A percentile compares a stretch with the other conserved stretches of the same genome.
phyloP scores from a whole-genome alignment of 2,329 filamentous ascomycete genomes.

The Penicillium sp. region DNA sequence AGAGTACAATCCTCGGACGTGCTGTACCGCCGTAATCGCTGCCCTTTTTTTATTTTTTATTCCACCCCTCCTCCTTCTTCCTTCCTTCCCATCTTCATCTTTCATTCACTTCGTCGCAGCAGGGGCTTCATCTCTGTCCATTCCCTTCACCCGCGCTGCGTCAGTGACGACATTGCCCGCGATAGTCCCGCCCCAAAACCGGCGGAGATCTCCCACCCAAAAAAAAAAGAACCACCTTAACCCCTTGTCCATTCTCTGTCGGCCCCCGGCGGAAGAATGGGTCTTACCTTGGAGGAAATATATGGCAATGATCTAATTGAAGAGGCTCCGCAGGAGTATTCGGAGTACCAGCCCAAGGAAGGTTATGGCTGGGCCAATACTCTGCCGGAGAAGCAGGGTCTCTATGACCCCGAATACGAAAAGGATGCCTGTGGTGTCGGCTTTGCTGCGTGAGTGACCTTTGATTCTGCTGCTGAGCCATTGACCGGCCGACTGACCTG shows the following conservation, averaged over 20 bases:
- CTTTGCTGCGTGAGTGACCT: slow-evolving; percentile 79
- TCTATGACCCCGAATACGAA: slow-evolving; percentile 93
- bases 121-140: slow-evolving; percentile 16
- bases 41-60: slow-evolving; percentile 11
- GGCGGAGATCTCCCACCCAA: slow-evolving; percentile 19
- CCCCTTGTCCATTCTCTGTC: slow-evolving; percentile 39
- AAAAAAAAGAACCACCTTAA: slow-evolving; percentile 5
- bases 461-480: neutral
- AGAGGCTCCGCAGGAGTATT: slow-evolving; percentile 46
- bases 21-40: slow-evolving; percentile 22
- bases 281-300: slow-evolving; percentile 49
- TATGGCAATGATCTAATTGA: slow-evolving; percentile 48
- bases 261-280: slow-evolving; percentile 50
- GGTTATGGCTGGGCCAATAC: slow-evolving; percentile 93
- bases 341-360: slow-evolving; percentile 55
- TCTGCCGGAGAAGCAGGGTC: slow-evolving; percentile 95
- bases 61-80: slow-evolving; percentile 15
- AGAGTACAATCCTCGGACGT: slow-evolving; percentile 23
- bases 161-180: slow-evolving; percentile 29
- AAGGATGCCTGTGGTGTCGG: slow-evolving; percentile 99
- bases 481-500: slow-evolving; percentile 11
- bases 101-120: slow-evolving; percentile 18
- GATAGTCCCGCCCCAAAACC: slow-evolving; percentile 19
- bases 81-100: slow-evolving; percentile 8
- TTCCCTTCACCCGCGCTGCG: slow-evolving; percentile 23